A percentile compares a stretch with the other conserved stretches of the same genome.
These are phyloP conservation scores for Oryza longistaminata DNA, from an alignment of 176 grass and related monocot genomes.

Conservation along the genomic window DNA sequence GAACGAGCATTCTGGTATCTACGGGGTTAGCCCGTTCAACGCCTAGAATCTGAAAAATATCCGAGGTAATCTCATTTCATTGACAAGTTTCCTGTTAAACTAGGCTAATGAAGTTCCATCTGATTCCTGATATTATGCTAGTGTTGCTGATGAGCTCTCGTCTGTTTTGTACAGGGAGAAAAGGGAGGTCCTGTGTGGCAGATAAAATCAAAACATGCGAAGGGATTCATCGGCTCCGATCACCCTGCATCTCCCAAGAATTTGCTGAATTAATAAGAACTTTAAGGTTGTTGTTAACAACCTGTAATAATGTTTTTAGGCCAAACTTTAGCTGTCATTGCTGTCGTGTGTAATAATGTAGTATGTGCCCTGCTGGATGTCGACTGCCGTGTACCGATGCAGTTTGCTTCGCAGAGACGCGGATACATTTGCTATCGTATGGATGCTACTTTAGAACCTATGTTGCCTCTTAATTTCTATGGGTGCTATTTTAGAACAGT, in stretches of 20 bases:
- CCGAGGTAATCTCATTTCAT: constrained; percentile 25
- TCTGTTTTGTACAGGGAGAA: constrained; percentile 29
- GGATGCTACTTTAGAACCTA: not conserved
- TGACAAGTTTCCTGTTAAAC: not conserved
- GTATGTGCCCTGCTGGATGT: not conserved
- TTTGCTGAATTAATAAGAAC: constrained; percentile 10
- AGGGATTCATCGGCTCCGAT: constrained; percentile 5
- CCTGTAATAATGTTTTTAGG: constrained; percentile 40
- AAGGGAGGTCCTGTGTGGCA: not conserved
- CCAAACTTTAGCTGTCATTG: not conserved
- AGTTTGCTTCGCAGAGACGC: not conserved
- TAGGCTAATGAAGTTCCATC: not conserved
- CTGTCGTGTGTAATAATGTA: not conserved
- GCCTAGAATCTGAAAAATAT: not conserved
- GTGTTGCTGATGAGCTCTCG: not conserved
- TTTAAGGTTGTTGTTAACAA: constrained; percentile 19
- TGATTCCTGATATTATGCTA: not conserved
- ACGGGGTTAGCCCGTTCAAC: not conserved
- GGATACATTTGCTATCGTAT: not conserved
- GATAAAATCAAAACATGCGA: not conserved
- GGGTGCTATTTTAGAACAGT: not conserved
- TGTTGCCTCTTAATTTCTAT: not conserved
- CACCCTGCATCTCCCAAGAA: constrained; percentile 23
- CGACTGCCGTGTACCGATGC: not conserved
- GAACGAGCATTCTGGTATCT: constrained; percentile 24